Base-by-base conservation (phyloP, 179 eudicot species). In the Beta corolliflora region DNA sequence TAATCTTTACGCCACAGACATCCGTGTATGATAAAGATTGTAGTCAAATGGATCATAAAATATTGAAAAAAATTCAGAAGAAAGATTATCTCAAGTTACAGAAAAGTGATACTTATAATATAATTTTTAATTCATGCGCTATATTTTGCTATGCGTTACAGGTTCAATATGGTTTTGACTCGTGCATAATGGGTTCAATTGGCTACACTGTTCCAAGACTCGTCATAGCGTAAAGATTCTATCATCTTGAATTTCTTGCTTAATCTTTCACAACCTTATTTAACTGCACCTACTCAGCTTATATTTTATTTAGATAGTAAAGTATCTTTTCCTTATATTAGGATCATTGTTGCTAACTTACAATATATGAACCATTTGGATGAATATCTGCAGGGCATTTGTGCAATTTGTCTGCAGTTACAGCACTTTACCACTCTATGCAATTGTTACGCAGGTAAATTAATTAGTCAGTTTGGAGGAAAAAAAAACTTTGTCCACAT, bases 401-500 rank as follows among this genome's bases (percentile, higher is more conserved):
- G 87, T 84, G 76, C 87, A 84, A 54, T 79, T 81, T 70, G 54
- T 84, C 0, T 84, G 87, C 79, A 81, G 87, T 82, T 84, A 81
- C 61, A 84, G 87, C 80, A 84, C 87, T 67, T 75, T 84, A 74
- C 87, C 87, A 18, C 87, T 84, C 9, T 84, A 84, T 60, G 87
- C 87, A 68, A 84, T 84, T 74, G 82, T 84, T 29, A 84, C 87
- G 5, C 87, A 81, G 87, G 84, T 84, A 84, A 80, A 29, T 46
- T 48, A 18, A 48, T 19, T 25, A 13, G 5, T 63, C 67, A 23
- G 1, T 36, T 36, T 1, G 41, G 41, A 2, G 3, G 1, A 36
- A 36, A 36, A 36, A 36, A 36, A 31, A 0, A 31, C 2, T 31
- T 36, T 36, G 2, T 36, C 41, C 41, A 36, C 1, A 36, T 1